Percentiles rank a stretch among this genome's conserved stretches.
Evolutionary conservation across 257 asterid species (phyloP).

Genomic region (Anisodus acutangulus): DNA sequence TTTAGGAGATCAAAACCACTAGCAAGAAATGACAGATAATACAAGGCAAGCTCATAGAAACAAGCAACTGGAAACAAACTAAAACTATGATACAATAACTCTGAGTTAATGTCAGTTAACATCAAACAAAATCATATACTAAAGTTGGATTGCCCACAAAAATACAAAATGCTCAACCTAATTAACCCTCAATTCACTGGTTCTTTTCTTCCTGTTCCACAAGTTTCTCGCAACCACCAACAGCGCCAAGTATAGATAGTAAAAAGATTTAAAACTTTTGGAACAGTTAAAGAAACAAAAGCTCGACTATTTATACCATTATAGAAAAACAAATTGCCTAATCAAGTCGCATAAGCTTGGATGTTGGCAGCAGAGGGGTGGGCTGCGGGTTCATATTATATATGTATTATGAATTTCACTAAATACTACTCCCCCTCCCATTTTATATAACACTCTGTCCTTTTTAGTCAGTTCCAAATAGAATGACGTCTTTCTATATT

Average conservation of each 20-base stretch:
- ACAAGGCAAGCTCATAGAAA: not conserved
- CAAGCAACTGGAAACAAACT: not conserved
- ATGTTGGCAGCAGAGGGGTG: not conserved
- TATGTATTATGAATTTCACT: not conserved
- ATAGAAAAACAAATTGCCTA: no score
- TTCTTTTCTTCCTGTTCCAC: not conserved
- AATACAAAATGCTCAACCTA: not conserved
- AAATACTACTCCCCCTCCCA: no score
- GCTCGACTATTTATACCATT: not conserved
- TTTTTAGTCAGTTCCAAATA: no score
- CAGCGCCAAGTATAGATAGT: not conserved
- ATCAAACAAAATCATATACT: not conserved
- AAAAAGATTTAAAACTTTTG: not conserved
- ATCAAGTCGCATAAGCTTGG: not conserved
- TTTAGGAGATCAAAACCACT: constrained; percentile 7
- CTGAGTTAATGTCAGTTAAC: not conserved
- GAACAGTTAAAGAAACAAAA: constrained; percentile 4
- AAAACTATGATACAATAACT: constrained; percentile 10
- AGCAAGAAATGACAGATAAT: not conserved
- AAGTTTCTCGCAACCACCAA: not conserved
- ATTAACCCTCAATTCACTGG: not conserved
- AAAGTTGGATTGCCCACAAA: not conserved
- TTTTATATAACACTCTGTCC: no score
- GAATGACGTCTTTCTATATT: no score
- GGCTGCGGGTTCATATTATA: no score